phyloP scores from a whole-genome alignment of 2,329 filamentous ascomycete species.

The Capronia coronata region DNA sequence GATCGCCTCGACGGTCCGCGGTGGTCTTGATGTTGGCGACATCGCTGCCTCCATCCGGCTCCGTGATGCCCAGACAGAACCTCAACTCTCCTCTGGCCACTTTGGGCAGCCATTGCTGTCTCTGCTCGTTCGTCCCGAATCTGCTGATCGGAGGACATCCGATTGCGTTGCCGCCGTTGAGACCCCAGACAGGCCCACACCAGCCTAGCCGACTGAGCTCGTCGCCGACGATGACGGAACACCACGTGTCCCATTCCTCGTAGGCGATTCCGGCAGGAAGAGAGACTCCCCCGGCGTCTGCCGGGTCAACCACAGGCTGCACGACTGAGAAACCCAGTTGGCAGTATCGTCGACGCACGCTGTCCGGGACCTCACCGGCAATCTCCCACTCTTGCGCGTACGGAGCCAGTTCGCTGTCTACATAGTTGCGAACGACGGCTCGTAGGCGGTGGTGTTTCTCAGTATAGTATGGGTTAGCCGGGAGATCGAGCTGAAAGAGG shows the following conservation, averaged over 20 bases:
- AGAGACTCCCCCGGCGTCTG: slow-evolving; percentile 56
- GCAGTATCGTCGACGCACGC: slow-evolving; percentile 59
- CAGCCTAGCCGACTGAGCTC: slow-evolving; percentile 64
- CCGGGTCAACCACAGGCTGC: slow-evolving; percentile 62
- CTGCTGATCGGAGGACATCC: slow-evolving; percentile 62
- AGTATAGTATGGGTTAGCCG: slow-evolving; percentile 61
- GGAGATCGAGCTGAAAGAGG: slow-evolving; percentile 64
- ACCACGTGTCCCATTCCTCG: slow-evolving; percentile 67
- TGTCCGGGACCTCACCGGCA: slow-evolving; percentile 55
- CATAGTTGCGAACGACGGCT: slow-evolving; percentile 59
- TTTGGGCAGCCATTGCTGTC: slow-evolving; percentile 61
- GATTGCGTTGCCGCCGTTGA: slow-evolving; percentile 64
- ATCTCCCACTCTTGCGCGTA: slow-evolving; percentile 66
- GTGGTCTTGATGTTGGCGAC: slow-evolving; percentile 67
- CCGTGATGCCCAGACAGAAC: slow-evolving; percentile 70
- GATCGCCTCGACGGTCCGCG: slow-evolving; percentile 58
- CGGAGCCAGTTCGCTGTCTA: slow-evolving; percentile 55
- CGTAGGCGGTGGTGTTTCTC: slow-evolving; percentile 61
- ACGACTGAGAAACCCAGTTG: slow-evolving; percentile 61
- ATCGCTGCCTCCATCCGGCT: slow-evolving; percentile 67
- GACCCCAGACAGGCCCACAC: slow-evolving; percentile 49
- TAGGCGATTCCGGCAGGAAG: slow-evolving; percentile 62
- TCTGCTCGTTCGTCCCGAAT: slow-evolving; percentile 56
- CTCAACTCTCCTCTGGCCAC: slow-evolving; percentile 60
- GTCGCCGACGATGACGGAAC: slow-evolving; percentile 62